Evolutionary conservation across 306 rosid species (phyloP).

Genomic region (Vigna mungo): DNA sequence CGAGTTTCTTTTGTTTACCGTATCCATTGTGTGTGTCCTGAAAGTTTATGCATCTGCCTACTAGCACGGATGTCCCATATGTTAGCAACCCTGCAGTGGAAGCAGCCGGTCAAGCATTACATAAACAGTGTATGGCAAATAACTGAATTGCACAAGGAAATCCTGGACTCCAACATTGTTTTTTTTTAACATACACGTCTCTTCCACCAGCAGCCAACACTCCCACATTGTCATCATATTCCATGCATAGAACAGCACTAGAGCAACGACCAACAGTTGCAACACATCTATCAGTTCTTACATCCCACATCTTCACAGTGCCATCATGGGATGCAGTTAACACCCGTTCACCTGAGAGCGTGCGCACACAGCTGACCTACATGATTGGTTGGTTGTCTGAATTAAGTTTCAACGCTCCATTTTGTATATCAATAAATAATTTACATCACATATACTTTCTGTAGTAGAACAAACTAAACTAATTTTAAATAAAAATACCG

Average conservation of each 20-base stretch:
- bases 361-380: constrained; percentile 96
- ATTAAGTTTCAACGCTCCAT: constrained; percentile 47
- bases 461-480: constrained; percentile 19
- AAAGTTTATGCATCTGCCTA: constrained; percentile 92
- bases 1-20: constrained; percentile 58
- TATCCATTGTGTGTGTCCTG: constrained; percentile 96
- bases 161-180: constrained; percentile 34
- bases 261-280: constrained; percentile 99
- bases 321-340: constrained; percentile 97
- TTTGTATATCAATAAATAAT: constrained; percentile 28
- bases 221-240: constrained; percentile 96
- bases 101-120: constrained; percentile 44
- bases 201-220: constrained; percentile 93
- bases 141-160: constrained; percentile 34
- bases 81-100: constrained; percentile 74
- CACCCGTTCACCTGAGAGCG: constrained; percentile 97
- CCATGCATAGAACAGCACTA: constrained; percentile 96
- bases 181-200: constrained; percentile 75
- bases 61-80: constrained; percentile 97
- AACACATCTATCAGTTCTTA: constrained; percentile 97
- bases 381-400: constrained; percentile 43
- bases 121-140: constrained; percentile 27
- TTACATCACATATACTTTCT: constrained; percentile 30
- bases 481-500: constrained; percentile 55
- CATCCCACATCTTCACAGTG: constrained; percentile 99